Base-by-base conservation (phyloP, 495 filamentous ascomycete genomes). In the Aspergillus mulundensis region DNA sequence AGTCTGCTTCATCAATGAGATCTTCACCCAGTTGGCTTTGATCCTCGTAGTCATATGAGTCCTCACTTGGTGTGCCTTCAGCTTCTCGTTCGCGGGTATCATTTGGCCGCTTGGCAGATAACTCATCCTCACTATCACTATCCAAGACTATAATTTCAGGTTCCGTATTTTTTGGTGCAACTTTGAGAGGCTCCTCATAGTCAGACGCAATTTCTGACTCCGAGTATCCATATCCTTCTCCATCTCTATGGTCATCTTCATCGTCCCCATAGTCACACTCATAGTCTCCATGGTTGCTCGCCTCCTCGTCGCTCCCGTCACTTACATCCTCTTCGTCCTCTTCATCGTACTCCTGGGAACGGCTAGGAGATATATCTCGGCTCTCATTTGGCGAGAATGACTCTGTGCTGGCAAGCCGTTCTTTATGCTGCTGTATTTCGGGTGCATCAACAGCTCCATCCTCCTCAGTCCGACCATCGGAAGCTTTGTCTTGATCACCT, bases 101-200 rank as follows among this genome's bases (percentile, higher is more conserved):
- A 44, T 14, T 30, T 21, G 28, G 8, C 0, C n/a, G 48, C 46
- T 60, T 44, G 15, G 63, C 48, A 21, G 61, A 55, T 38, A 58
- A 51, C 43, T 77, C 75, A 38, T 75, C 71, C 25, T 76, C 71
- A 50, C 70, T 76, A 43, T 77, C 74, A 58, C 72, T 74, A 41
- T 77, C 76, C 21, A 77, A 41, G 6, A 73, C 66, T 53, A 75
- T 77, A 38, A 76, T 62, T 63, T 71, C 76, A 8, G 63, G 65
- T 10, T 65, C 62, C 5, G 58, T 50, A 3, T 23, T 61, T 21
- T 56, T 58, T 15, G 56, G 48, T n/a, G 61, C 4, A 34, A 41
- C n/a, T 54, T 32, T 36, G 15, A 58, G 28, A 18, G 16, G 23
- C 14, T 59, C 50, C 11, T 48, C 43, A 25, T 39, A 44, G n/a